Evolutionary conservation across 352 stramenopile genomes (phyloP), one percentile per base, ranked within the genome.

Genomic region (Phytophthora podocarpi): DNA sequence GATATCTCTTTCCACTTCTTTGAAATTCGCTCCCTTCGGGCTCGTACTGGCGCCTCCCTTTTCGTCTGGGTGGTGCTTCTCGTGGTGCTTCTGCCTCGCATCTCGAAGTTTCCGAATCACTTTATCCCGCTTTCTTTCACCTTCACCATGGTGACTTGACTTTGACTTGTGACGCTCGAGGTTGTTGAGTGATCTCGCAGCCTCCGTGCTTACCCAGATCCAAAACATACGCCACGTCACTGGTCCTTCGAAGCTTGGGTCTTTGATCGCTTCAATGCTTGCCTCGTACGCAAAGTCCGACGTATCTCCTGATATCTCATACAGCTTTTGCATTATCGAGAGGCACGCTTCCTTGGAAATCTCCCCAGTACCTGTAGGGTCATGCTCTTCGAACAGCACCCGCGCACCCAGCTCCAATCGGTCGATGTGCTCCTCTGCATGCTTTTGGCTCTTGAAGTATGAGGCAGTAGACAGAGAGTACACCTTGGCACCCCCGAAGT

Each of bases 311-410:
- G 79, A 91, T 8, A 84, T 82, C 42, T 85, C 78, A 43, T 87
- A 89, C 15, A 95, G 39, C 40, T 90, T 93, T 1, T 75, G 73
- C 67, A 93, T 90, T 48, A 95, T 81, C 15, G 67, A 67, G 47
- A 90, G 76, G 34, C 84, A 92, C 32, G 90, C 79, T 27, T 74
- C 56, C 27, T 90, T 91, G 27, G 70, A 82, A 58, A 95, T 93
- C 34, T 80, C 56, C 2, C 86, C 86, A 1, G 64, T 72, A 11
- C 71, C 81, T 13, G 50, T 54, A 0, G 73, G 77, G 36, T 95
- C 86, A 58, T 89, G 86, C 60, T 95, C 85, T 55, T 89, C 88
- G 34, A 95, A 95, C 40, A 95, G 65, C n/a, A 95, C 83, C 12
- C 85, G 80, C 12, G 86, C 84, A 10, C 86, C 86, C 13, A 93